Percentiles rank a stretch among this genome's conserved stretches.
These are phyloP conservation scores for Peribolospora kevripleyi DNA, from an alignment of 768 basidiomycete species.

Conservation along the genomic window DNA sequence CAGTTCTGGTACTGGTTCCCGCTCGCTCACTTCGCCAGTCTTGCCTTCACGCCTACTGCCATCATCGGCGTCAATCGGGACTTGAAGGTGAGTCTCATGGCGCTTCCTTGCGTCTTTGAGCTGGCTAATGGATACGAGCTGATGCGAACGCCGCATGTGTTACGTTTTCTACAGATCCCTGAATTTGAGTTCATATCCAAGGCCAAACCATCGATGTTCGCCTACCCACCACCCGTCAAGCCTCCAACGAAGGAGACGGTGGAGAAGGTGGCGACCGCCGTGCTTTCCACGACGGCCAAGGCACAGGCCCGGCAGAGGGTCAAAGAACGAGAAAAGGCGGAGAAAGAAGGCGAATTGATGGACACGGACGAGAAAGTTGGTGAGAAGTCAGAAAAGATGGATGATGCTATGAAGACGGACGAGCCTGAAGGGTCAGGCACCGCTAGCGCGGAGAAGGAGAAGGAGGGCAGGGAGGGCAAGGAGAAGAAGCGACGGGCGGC, in stretches of 20 bases:
- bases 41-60: constrained; percentile 86
- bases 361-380: constrained; percentile 30
- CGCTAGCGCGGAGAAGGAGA: constrained; percentile 8
- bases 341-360: constrained; percentile 42
- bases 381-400: constrained; percentile 23
- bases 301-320: constrained; percentile 87
- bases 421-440: constrained; percentile 18
- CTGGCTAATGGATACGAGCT: not conserved
- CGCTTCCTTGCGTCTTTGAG: not conserved
- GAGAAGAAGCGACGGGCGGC: constrained; percentile 31
- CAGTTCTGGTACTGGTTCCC: constrained; percentile 99
- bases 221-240: constrained; percentile 65
- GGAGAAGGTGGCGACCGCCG: constrained; percentile 76
- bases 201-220: constrained; percentile 69
- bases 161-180: constrained; percentile 37
- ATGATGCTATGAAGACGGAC: constrained; percentile 53
- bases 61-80: constrained; percentile 75
- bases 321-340: constrained; percentile 40
- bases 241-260: constrained; percentile 81
- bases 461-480: constrained; percentile 13
- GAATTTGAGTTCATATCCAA: constrained; percentile 79
- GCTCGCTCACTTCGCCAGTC: constrained; percentile 67
- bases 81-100: constrained; percentile 37
- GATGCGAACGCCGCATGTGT: not conserved
- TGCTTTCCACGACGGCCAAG: constrained; percentile 88